These are phyloP conservation scores for Stentor roeselii DNA, from an alignment of 73 alveolate genomes.

Conservation along the genomic window DNA sequence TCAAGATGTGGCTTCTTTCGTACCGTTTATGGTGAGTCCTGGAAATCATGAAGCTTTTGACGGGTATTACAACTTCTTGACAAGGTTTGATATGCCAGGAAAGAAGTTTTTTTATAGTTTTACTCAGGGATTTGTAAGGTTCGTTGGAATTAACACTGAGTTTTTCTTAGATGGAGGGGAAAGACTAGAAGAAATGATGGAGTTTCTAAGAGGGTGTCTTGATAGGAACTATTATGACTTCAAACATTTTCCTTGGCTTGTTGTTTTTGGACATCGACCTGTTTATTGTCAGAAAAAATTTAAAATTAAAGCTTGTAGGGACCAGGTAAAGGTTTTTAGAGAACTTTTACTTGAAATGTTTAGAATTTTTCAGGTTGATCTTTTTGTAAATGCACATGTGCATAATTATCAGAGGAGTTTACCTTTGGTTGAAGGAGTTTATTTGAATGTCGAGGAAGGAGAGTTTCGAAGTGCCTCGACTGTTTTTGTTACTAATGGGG, in stretches of 20 bases:
- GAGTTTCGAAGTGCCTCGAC: neutral
- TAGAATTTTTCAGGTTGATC: neutral
- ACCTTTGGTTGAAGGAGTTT: neutral
- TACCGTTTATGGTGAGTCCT: conserved; percentile 1
- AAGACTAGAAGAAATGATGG: neutral
- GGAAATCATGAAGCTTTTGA: conserved; percentile 19
- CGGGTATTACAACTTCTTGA: neutral
- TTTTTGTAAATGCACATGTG: neutral
- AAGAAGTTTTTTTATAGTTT: neutral
- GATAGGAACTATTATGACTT: neutral
- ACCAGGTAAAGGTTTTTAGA: neutral
- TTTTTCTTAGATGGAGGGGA: neutral
- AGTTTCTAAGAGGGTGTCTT: neutral
- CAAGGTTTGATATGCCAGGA: conserved; percentile 13
- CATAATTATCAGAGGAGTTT: neutral
- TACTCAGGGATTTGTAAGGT: neutral
- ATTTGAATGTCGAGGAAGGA: neutral
- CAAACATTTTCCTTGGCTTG: neutral
- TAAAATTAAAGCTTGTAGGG: neutral
- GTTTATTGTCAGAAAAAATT: neutral
- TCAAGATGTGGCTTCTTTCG: neutral
- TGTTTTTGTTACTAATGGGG: neutral
- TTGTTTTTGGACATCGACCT: neutral
- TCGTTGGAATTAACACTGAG: neutral
- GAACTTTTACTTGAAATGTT: neutral